These are phyloP conservation scores for Herpetomonas tarakana DNA, from an alignment of 208 protist species.

Conservation along the genomic window DNA sequence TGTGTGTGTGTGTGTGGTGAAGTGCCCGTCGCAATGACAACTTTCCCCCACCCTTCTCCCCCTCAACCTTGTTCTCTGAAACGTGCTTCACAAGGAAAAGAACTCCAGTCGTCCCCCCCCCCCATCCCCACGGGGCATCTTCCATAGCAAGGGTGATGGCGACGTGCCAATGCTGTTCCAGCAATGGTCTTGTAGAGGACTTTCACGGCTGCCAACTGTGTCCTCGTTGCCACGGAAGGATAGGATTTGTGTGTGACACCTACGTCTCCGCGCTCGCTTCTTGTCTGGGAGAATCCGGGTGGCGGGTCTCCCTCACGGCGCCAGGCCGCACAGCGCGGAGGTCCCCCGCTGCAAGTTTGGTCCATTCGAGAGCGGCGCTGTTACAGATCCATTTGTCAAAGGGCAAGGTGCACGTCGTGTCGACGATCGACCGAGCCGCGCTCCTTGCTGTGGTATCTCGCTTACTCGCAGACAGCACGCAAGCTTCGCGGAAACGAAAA, in stretches of 20 bases:
- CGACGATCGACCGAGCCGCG: conserved; percentile 8
- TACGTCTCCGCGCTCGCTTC: neutral
- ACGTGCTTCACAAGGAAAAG: too few species aligned
- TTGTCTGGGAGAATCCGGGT: neutral
- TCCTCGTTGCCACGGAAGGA: neutral
- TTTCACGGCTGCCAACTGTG: neutral
- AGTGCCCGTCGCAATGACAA: too few species aligned
- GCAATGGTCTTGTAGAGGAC: neutral
- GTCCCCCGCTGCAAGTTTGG: neutral
- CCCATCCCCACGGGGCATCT: too few species aligned
- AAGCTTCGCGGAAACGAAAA: neutral
- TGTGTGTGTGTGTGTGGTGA: too few species aligned
- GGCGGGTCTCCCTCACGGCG: neutral
- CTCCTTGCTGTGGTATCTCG: conserved; percentile 12
- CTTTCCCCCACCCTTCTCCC: too few species aligned
- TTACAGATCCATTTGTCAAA: conserved; percentile 8
- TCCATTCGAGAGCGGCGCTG: neutral
- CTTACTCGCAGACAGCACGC: neutral
- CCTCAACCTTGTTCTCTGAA: too few species aligned
- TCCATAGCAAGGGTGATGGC: too few species aligned
- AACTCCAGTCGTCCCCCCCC: too few species aligned
- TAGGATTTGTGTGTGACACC: neutral
- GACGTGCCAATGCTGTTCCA: neutral
- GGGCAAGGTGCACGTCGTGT: conserved; percentile 11
- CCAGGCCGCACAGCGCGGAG: neutral